Percentiles rank a stretch among this genome's conserved stretches.
Evolutionary conservation across 768 basidiomycete species (phyloP).

Genomic region (Leccinum olivaceopallidum): DNA sequence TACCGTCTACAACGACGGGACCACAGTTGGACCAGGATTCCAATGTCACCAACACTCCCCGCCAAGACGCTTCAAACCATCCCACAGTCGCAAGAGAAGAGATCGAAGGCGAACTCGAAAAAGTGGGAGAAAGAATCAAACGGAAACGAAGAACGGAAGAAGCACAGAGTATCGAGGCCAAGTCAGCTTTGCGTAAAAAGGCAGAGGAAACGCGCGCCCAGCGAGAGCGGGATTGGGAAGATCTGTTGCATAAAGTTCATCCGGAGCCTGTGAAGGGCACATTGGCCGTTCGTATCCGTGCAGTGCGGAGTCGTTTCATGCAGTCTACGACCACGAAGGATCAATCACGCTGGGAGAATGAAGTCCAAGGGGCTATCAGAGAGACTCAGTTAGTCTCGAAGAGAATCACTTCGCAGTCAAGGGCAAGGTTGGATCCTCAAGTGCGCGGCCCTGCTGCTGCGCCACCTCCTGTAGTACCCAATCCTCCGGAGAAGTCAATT

Average conservation of each 20-base stretch:
- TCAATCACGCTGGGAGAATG: constrained; percentile 59
- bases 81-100: constrained; percentile 43
- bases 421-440: constrained; percentile 11
- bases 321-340: constrained; percentile 55
- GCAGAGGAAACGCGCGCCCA: constrained; percentile 59
- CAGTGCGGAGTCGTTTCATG: constrained; percentile 57
- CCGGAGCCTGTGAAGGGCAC: constrained; percentile 51
- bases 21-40: constrained; percentile 48
- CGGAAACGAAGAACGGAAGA: constrained; percentile 30
- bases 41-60: constrained; percentile 58
- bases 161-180: constrained; percentile 43
- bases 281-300: constrained; percentile 50
- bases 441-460: constrained; percentile 10
- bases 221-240: constrained; percentile 68
- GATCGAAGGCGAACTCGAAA: constrained; percentile 44
- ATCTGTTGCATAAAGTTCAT: constrained; percentile 54
- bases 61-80: constrained; percentile 45
- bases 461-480: constrained; percentile 43
- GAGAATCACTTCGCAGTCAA: constrained; percentile 41
- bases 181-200: constrained; percentile 58
- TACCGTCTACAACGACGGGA: constrained; percentile 29
- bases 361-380: constrained; percentile 54
- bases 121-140: constrained; percentile 37
- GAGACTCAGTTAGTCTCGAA: constrained; percentile 53
- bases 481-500: constrained; percentile 52